These are phyloP conservation scores for Blastocrithidia nonstop DNA, from an alignment of 208 protist species.

Conservation along the genomic window DNA sequence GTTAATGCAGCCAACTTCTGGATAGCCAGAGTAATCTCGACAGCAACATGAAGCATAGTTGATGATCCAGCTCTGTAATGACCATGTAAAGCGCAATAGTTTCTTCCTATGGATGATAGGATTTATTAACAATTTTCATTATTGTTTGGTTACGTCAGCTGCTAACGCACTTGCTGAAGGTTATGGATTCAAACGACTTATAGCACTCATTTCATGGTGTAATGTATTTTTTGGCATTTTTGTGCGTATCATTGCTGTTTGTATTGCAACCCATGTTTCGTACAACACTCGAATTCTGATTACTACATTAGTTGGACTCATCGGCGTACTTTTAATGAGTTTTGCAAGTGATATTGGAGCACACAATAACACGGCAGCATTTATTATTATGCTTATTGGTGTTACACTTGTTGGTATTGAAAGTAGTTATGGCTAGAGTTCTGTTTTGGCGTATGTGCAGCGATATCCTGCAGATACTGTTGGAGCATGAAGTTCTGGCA, in stretches of 20 bases:
- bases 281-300: slow-evolving; percentile 61
- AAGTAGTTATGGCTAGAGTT: slow-evolving; percentile 67
- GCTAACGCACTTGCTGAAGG: slow-evolving; percentile 20
- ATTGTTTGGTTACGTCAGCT: slow-evolving; percentile 62
- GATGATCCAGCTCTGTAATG: neutral
- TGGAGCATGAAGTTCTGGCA: slow-evolving; percentile 75
- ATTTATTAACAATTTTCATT: slow-evolving; percentile 86
- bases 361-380: slow-evolving; percentile 23
- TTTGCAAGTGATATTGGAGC: slow-evolving; percentile 30
- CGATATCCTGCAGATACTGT: slow-evolving; percentile 62
- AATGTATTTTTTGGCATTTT: slow-evolving; percentile 82
- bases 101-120: slow-evolving; percentile 31
- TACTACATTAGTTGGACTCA: slow-evolving; percentile 21
- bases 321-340: slow-evolving; percentile 68
- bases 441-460: slow-evolving; percentile 64
- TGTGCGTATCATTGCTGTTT: slow-evolving; percentile 58
- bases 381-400: slow-evolving; percentile 53
- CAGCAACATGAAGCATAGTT: neutral
- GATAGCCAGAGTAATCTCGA: no score
- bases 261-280: slow-evolving; percentile 41
- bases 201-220: slow-evolving; percentile 48
- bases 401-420: slow-evolving; percentile 48
- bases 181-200: slow-evolving; percentile 45
- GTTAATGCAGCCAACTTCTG: no score
- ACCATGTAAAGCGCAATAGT: neutral